phyloP scores from a whole-genome alignment of 2,329 filamentous ascomycete genomes.

The Xylaria polymorpha region DNA sequence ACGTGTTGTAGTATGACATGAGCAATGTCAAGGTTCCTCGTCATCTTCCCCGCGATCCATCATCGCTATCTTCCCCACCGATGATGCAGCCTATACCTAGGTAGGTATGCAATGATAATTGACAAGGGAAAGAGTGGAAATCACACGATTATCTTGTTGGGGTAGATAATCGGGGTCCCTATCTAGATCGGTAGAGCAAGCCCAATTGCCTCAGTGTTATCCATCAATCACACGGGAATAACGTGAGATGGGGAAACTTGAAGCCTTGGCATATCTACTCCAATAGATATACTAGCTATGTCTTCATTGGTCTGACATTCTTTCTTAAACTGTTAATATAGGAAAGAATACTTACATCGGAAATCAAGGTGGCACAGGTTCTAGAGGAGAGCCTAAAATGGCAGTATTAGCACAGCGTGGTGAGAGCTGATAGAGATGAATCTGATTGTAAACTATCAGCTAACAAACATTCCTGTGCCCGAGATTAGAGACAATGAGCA shows the following conservation, averaged over 20 bases:
- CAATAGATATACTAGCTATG: neutral
- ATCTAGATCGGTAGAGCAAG: neutral
- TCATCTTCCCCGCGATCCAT: neutral
- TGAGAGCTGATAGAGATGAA: neutral
- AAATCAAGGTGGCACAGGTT: conserved; percentile 22
- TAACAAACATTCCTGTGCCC: neutral
- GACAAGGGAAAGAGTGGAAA: neutral
- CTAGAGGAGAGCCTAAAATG: neutral
- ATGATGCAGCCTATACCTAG: neutral
- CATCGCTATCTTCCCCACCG: neutral
- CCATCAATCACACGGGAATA: neutral
- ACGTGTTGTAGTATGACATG: too few species aligned
- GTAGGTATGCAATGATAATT: neutral
- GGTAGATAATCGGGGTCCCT: neutral
- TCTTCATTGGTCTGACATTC: too few species aligned
- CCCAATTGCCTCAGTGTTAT: neutral
- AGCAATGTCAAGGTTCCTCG: neutral
- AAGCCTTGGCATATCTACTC: neutral
- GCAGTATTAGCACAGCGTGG: too few species aligned
- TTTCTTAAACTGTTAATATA: neutral
- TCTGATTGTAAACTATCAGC: neutral
- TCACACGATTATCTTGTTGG: neutral
- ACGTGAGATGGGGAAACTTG: neutral
- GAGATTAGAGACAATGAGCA: conserved; percentile 47
- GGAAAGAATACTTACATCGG: neutral